Percentiles rank a stretch among this genome's conserved stretches.
Evolutionary conservation across 225 moss, liverwort and hornwort genomes (phyloP).

Genomic region (Ulota crispa): DNA sequence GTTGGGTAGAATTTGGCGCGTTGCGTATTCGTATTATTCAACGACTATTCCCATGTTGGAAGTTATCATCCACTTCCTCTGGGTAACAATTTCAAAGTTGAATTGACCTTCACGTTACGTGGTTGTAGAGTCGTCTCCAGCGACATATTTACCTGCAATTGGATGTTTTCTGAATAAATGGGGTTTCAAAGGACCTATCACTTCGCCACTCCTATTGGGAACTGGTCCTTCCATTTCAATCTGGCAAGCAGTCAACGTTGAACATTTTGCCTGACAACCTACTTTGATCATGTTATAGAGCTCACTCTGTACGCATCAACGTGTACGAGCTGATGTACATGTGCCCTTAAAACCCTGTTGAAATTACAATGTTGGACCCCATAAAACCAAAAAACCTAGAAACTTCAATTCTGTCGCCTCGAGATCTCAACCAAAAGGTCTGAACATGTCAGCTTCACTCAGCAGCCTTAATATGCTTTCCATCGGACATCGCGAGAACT

Average conservation of each 20-base stretch:
- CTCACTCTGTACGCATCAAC: not conserved
- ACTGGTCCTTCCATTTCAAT: not conserved
- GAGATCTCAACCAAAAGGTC: not conserved
- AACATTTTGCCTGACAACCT: not conserved
- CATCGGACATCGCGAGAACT: not conserved
- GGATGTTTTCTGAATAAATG: not conserved
- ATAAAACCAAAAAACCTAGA: not conserved
- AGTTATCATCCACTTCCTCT: not conserved
- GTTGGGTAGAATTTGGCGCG: not conserved
- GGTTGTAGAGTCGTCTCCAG: no score
- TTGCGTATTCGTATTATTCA: not conserved
- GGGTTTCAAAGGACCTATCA: not conserved
- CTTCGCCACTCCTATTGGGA: not conserved
- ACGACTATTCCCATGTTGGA: not conserved
- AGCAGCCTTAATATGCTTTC: conserved; percentile 3
- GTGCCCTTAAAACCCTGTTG: conserved; percentile 7
- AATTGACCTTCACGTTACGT: not conserved
- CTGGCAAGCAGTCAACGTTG: not conserved
- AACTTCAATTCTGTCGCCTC: not conserved
- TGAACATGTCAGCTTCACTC: not conserved
- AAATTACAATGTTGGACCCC: not conserved
- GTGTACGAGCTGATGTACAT: not conserved
- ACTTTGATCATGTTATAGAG: not conserved
- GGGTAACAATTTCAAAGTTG: not conserved
- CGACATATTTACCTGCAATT: not conserved